phyloP scores from a whole-genome alignment of 1,139 yeast genomes.

The Saccharomyces hybrid region DNA sequence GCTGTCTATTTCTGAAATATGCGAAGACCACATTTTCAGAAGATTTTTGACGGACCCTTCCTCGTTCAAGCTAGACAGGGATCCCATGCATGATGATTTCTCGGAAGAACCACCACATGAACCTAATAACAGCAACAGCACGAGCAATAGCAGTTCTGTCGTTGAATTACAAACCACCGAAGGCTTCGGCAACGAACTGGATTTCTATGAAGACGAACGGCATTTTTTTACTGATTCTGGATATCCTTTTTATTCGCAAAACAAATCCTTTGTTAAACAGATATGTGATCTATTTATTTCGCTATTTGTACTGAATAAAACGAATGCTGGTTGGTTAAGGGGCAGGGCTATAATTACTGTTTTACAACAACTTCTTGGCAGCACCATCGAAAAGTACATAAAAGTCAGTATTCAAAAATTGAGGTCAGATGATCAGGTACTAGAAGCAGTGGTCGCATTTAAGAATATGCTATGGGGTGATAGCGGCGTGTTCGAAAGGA shows the following conservation, averaged over 20 bases:
- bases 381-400: slow-evolving; percentile 74
- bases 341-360: slow-evolving; percentile 79
- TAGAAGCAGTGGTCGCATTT: slow-evolving; percentile 39
- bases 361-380: slow-evolving; percentile 79
- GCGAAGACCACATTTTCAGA: slow-evolving; percentile 65
- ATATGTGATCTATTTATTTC: slow-evolving; percentile 70
- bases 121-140: background rate
- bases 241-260: slow-evolving; percentile 7
- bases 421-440: slow-evolving; percentile 45
- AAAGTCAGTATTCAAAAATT: slow-evolving; percentile 40
- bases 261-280: slow-evolving; percentile 62
- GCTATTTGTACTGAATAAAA: slow-evolving; percentile 58
- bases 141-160: background rate
- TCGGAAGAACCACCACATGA: background rate
- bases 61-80: slow-evolving; percentile 6
- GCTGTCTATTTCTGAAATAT: slow-evolving; percentile 57
- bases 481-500: slow-evolving; percentile 24
- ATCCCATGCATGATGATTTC: background rate
- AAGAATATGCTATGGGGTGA: slow-evolving; percentile 51
- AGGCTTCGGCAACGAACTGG: slow-evolving; percentile 24
- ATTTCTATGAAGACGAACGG: slow-evolving; percentile 19
- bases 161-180: slow-evolving; percentile 5
- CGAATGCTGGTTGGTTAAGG: slow-evolving; percentile 63
- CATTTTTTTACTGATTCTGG: slow-evolving; percentile 14
- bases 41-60: slow-evolving; percentile 66